A percentile compares a stretch with the other conserved stretches of the same genome.
Evolutionary conservation across 1,284 basidiomycete genomes (phyloP).

Genomic region (Mycosarcoma maydis): DNA sequence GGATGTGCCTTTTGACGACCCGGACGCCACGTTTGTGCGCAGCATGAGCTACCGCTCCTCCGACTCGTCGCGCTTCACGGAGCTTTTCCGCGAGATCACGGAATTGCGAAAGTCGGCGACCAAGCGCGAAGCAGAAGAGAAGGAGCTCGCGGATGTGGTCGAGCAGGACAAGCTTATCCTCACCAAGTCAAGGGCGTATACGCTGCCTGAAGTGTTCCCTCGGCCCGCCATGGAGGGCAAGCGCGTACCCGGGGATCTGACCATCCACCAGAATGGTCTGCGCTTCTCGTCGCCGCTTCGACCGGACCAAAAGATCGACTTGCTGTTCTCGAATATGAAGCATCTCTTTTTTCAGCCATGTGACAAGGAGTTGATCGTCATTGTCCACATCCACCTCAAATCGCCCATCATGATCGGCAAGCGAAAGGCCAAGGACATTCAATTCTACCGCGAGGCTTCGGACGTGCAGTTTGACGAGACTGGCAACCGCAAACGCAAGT

Average conservation of each 20-base stretch:
- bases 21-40: constrained; percentile 94
- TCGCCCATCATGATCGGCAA: constrained; percentile 98
- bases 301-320: constrained; percentile 64
- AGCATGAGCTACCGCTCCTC: constrained; percentile 92
- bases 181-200: constrained; percentile 72
- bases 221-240: constrained; percentile 93
- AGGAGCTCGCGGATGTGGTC: constrained; percentile 96
- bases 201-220: constrained; percentile 89
- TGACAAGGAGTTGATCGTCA: constrained; percentile 93
- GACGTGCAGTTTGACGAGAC: constrained; percentile 99
- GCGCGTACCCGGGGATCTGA: constrained; percentile 88
- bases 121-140: constrained; percentile 96
- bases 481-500: constrained; percentile 96
- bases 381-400: constrained; percentile 92
- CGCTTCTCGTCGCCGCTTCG: constrained; percentile 81
- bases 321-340: constrained; percentile 97
- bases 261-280: constrained; percentile 97
- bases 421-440: constrained; percentile 97
- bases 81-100: constrained; percentile 88
- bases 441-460: constrained; percentile 97
- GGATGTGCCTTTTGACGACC: constrained; percentile 98
- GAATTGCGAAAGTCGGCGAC: constrained; percentile 95
- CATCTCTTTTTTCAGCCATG: constrained; percentile 99
- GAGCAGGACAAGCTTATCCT: constrained; percentile 91
- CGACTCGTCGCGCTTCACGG: constrained; percentile 87